Evolutionary conservation across 768 basidiomycete species (phyloP).

Genomic region (Amylocystis lapponica): DNA sequence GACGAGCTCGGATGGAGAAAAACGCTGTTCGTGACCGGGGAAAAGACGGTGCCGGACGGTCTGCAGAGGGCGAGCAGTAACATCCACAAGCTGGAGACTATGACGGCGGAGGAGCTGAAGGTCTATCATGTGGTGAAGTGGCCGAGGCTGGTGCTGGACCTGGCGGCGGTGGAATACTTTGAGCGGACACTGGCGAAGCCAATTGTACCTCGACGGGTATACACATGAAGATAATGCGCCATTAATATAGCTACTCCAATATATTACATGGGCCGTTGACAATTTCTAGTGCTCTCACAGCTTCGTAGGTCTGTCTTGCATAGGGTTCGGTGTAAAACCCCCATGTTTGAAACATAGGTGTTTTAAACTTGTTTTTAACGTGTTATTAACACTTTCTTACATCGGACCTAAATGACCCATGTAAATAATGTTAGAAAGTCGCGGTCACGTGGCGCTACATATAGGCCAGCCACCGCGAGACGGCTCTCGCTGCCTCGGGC

Average conservation of each 20-base stretch:
- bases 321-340: too few relatives aligned
- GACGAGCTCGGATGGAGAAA: conserved; percentile 61
- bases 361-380: too few relatives aligned
- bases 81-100: conserved; percentile 60
- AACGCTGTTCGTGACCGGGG: conserved; percentile 73
- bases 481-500: too few relatives aligned
- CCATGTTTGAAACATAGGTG: too few relatives aligned
- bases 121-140: conserved; percentile 85
- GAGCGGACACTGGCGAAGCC: conserved; percentile 55
- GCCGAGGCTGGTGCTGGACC: conserved; percentile 75
- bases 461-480: too few relatives aligned
- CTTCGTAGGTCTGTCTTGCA: too few relatives aligned
- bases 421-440: too few relatives aligned
- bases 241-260: background rate
- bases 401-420: too few relatives aligned
- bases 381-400: too few relatives aligned
- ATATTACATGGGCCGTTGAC: too few relatives aligned
- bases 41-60: conserved; percentile 43
- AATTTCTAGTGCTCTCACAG: background rate
- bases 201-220: conserved; percentile 1
- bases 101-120: conserved; percentile 57
- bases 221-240: conserved; percentile 7
- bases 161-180: conserved; percentile 75
- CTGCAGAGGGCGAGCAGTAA: conserved; percentile 64
- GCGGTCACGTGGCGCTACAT: too few relatives aligned